Conservation (phyloP, 2,329 filamentous ascomycete species). For the Dactylellina sp. region DNA sequence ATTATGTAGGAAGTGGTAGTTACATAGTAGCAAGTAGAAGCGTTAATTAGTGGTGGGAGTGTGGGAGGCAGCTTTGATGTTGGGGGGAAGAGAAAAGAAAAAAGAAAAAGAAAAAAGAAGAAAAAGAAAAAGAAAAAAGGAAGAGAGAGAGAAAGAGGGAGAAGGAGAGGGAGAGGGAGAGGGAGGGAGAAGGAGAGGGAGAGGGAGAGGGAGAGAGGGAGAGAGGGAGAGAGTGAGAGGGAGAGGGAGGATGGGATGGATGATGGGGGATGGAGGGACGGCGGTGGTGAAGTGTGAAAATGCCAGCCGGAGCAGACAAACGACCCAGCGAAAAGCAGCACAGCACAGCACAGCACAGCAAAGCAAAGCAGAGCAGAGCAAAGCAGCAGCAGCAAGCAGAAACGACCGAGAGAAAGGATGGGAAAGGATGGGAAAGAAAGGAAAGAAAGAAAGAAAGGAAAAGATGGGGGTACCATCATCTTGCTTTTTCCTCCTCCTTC, state of each 20-base stretch:
- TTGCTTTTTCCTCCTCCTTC: too few species aligned
- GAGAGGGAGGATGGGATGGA: constrained; percentile 9
- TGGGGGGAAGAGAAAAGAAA: not conserved
- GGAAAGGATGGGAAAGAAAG: not conserved
- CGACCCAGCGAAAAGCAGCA: too few species aligned
- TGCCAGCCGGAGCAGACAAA: not conserved
- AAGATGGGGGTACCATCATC: too few species aligned
- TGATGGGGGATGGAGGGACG: constrained; percentile 10
- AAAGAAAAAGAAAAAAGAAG: constrained; percentile 1
- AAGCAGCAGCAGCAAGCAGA: too few species aligned
- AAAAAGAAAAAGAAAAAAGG: not conserved
- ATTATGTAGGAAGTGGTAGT: not conserved
- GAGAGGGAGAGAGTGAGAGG: not conserved
- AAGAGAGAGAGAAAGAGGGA: constrained; percentile 7
- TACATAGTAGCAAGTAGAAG: not conserved
- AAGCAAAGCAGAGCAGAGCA: too few species aligned
- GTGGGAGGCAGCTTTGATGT: too few species aligned
- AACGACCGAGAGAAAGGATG: too few species aligned
- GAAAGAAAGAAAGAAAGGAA: constrained; percentile 1
- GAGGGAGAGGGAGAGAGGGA: not conserved
- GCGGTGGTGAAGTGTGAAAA: constrained; percentile 6
- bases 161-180: too few species aligned
- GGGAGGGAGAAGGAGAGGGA: constrained; percentile 9
- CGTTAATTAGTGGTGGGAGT: too few species aligned
- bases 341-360: too few species aligned